Evolutionary conservation across 2,329 filamentous ascomycete genomes (phyloP).

Genomic region (Endoconidiophora laricicola): DNA sequence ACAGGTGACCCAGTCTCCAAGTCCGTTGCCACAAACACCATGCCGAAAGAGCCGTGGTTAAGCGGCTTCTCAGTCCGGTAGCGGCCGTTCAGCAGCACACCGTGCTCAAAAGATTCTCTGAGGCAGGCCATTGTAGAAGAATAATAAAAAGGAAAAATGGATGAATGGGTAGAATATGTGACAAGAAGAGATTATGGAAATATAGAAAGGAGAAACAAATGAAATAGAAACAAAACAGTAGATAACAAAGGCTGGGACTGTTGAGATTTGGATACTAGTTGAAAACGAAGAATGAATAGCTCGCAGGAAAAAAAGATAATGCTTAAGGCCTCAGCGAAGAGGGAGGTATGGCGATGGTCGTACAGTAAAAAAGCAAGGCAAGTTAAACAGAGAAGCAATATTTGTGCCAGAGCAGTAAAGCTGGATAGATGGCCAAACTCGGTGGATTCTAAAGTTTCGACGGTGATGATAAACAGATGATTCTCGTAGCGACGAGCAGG

Average conservation of each 20-base stretch:
- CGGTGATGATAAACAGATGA: too few species aligned
- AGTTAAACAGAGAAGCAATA: too few species aligned
- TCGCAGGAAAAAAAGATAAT: slow-evolving; percentile 3
- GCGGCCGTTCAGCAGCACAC: slow-evolving; percentile 70
- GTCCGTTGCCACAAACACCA: slow-evolving; percentile 91
- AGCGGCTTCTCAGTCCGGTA: slow-evolving; percentile 85
- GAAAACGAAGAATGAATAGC: slow-evolving; percentile 3
- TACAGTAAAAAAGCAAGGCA: background rate
- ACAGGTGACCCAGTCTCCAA: slow-evolving; percentile 60
- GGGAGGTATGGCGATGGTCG: slow-evolving; percentile 3
- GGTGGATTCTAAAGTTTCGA: too few species aligned
- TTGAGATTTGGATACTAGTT: slow-evolving; percentile 6
- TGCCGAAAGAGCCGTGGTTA: slow-evolving; percentile 96
- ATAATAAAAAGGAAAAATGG: slow-evolving; percentile 15
- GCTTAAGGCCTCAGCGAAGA: slow-evolving; percentile 1
- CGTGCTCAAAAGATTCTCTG: slow-evolving; percentile 63
- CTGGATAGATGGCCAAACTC: too few species aligned
- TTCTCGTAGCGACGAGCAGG: background rate
- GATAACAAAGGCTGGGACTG: slow-evolving; percentile 13
- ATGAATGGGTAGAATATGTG: slow-evolving; percentile 9
- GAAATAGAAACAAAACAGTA: slow-evolving; percentile 7
- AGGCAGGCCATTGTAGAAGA: slow-evolving; percentile 57
- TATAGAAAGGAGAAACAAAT: slow-evolving; percentile 9
- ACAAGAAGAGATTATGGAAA: slow-evolving; percentile 14
- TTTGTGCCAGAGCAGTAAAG: too few species aligned